Conservation (phyloP, 129 eudicot species). For the Calendula officinalis region DNA sequence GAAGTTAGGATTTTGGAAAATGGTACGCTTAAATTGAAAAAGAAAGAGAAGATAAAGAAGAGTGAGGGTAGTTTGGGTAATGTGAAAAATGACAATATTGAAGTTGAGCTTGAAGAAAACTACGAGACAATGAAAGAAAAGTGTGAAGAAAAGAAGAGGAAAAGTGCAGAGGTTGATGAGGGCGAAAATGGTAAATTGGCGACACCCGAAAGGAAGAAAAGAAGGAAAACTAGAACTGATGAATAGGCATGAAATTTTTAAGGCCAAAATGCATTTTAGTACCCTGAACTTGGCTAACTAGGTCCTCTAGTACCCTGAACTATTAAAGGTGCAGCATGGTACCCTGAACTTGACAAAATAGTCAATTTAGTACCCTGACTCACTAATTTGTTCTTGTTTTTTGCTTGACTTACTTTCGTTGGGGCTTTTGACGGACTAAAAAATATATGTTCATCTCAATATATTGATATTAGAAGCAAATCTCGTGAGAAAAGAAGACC, state of each 20-base stretch:
- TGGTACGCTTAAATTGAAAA: conserved; percentile 13
- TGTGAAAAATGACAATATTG: conserved; percentile 6
- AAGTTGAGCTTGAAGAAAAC: conserved; percentile 8
- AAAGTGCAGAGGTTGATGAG: conserved; percentile 26
- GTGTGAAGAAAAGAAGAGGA: conserved; percentile 32
- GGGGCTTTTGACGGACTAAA: too few relatives aligned
- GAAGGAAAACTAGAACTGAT: conserved; percentile 28
- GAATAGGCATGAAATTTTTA: conserved; percentile 20
- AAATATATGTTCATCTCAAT: too few relatives aligned
- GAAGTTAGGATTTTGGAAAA: conserved; percentile 17
- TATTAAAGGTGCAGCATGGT: too few relatives aligned
- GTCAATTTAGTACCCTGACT: too few relatives aligned
- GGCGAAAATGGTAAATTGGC: conserved; percentile 16
- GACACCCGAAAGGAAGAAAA: conserved; percentile 26
- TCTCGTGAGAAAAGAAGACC: too few relatives aligned
- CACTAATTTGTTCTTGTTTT: too few relatives aligned
- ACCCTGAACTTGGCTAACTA: too few relatives aligned
- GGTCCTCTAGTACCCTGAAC: too few relatives aligned
- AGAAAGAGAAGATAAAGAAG: conserved; percentile 31
- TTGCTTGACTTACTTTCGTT: too few relatives aligned
- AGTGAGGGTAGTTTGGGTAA: conserved; percentile 23
- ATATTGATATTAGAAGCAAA: too few relatives aligned
- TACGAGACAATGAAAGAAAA: conserved; percentile 11
- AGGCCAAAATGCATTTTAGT: too few relatives aligned
- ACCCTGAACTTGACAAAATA: too few relatives aligned